Evolutionary conservation across 1,284 basidiomycete genomes (phyloP), one percentile per base, ranked within the genome.

Genomic region (Malassezia vespertilionis): DNA sequence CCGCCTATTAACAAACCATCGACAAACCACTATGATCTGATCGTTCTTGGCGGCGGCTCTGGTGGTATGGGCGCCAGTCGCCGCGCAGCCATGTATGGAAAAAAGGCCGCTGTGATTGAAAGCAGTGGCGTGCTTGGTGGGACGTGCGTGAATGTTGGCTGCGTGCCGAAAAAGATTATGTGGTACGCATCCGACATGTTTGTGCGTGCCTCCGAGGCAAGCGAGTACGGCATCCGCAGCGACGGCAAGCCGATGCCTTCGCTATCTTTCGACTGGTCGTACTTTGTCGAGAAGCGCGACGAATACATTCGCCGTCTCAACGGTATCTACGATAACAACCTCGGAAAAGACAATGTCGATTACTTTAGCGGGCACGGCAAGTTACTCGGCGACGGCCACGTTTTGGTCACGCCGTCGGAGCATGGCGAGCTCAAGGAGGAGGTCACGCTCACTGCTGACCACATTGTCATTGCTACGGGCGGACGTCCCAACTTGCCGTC

Each of bases 131-230:
- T 78, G 31, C 78, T 91, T 5, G 93, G 93, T 31, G 93, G 93
- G 34, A 97, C 93, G 28, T 97, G 93, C 69, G 91, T 99, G 54
- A 96, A 79, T 56, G 78, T 91, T 51, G 87, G 86, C 5, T 70
- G 67, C 33, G 67, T 70, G 18, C 67, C 67, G 28, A 61, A 71
- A 53, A 73, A 95, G 84, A 82, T 99, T 54, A 97, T 97, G 93
- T 97, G 93, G 93, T 86, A 97, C 69, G 89, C 91, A 26, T 88
- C 93, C 43, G 91, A 96, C 72, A 55, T 64, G 37, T 57, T 83
- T 32, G 89, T 91, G 63, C 84, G 83, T 64, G 75, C 93, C 36
- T 78, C 79, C 38, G 80, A 84, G 52, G 75, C 76, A 51, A 79
- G 81, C 18, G 73, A 78, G 26, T 97, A 93, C 74, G 83, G 87